These are phyloP conservation scores for Mayamaea pseudoterrestris DNA, from an alignment of 108 stramenopile genomes.

Conservation along the genomic window DNA sequence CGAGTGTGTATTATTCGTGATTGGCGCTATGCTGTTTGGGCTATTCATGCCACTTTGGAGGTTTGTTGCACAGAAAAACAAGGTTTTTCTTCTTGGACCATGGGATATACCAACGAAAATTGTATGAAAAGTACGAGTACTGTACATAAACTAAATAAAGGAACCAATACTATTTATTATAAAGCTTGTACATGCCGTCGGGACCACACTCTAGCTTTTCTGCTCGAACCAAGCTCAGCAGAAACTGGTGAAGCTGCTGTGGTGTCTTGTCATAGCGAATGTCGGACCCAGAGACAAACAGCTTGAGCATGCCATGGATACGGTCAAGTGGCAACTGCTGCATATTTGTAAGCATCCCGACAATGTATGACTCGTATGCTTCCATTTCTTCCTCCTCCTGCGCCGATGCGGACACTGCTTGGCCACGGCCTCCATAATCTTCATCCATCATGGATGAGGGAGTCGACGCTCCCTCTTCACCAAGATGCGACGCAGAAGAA, in stretches of 20 bases:
- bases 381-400: constrained; percentile 79
- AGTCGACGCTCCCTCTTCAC: constrained; percentile 1
- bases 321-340: constrained; percentile 66
- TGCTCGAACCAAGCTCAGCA: constrained; percentile 66
- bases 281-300: constrained; percentile 78
- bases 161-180: constrained; percentile 58
- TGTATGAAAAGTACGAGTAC: neutral
- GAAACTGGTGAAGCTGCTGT: constrained; percentile 54
- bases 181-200: constrained; percentile 74
- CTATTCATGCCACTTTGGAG: too few relatives aligned
- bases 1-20: too few relatives aligned
- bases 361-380: constrained; percentile 69
- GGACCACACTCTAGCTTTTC: constrained; percentile 79
- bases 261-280: constrained; percentile 77
- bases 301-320: constrained; percentile 85
- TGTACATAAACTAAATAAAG: neutral
- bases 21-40: too few relatives aligned
- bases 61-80: too few relatives aligned
- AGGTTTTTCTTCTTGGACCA: too few relatives aligned
- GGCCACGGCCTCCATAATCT: constrained; percentile 40
- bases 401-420: constrained; percentile 50
- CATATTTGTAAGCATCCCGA: constrained; percentile 81
- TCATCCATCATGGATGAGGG: too few relatives aligned
- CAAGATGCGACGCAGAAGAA: too few relatives aligned
- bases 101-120: neutral